Evolutionary conservation across 2,329 filamentous ascomycete genomes (phyloP).

Genomic region (Penicillium oxalicum): DNA sequence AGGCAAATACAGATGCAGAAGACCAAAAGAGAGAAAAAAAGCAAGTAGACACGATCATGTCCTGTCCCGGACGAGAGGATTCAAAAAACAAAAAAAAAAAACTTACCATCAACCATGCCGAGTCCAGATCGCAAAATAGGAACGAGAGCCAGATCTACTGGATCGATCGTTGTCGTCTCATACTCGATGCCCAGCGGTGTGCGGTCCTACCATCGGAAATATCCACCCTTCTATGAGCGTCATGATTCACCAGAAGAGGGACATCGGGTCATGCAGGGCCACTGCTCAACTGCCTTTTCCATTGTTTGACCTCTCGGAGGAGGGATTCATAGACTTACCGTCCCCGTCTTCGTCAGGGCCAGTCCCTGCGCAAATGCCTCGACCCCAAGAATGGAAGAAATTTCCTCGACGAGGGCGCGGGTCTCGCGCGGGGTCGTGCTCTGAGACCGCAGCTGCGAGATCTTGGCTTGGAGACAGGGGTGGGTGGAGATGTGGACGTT

Average conservation of each 20-base stretch:
- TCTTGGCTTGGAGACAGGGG: conserved; percentile 80
- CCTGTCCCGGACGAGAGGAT: background rate
- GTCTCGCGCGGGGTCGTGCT: conserved; percentile 67
- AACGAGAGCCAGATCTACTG: conserved; percentile 68
- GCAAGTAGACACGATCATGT: too few species aligned
- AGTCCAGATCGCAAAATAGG: conserved; percentile 90
- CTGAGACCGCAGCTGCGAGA: conserved; percentile 78
- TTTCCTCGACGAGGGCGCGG: conserved; percentile 77
- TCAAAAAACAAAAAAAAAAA: background rate
- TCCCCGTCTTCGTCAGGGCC: conserved; percentile 52
- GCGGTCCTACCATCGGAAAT: conserved; percentile 51
- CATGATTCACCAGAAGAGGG: background rate
- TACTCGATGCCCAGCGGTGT: conserved; percentile 77
- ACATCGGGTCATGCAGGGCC: background rate
- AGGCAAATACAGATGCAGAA: too few species aligned
- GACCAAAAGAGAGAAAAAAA: too few species aligned
- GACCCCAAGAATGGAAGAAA: conserved; percentile 71
- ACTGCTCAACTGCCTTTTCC: background rate
- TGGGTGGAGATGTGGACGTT: conserved; percentile 74
- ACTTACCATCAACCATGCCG: conserved; percentile 75
- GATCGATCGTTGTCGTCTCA: conserved; percentile 57
- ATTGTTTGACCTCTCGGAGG: background rate
- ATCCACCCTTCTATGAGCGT: background rate
- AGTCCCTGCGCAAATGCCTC: conserved; percentile 69
- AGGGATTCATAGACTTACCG: conserved; percentile 46